A percentile compares a stretch with the other conserved stretches of the same genome.
These are phyloP conservation scores for Podaxis carcinomalis DNA, from an alignment of 768 basidiomycete genomes.

Conservation along the genomic window DNA sequence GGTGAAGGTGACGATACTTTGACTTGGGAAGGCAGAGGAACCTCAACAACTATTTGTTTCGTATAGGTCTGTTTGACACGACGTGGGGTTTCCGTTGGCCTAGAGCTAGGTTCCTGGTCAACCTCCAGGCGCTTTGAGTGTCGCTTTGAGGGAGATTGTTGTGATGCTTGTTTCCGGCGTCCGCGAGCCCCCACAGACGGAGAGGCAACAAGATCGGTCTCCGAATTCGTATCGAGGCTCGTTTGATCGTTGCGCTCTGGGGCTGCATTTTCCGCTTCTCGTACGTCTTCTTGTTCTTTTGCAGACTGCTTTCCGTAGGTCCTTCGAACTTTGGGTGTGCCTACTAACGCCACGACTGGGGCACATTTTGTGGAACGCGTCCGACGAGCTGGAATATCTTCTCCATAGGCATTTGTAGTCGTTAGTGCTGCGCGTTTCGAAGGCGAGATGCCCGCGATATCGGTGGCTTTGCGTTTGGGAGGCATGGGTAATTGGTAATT, in stretches of 20 bases:
- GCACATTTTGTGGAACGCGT: background rate
- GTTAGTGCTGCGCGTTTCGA: constrained; percentile 23
- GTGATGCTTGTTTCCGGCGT: background rate
- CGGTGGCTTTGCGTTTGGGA: constrained; percentile 41
- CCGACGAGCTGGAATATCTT: background rate
- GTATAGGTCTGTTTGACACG: background rate
- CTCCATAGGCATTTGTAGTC: background rate
- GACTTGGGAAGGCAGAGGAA: background rate
- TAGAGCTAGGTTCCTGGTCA: background rate
- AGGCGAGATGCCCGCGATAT: constrained; percentile 18
- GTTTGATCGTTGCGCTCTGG: background rate
- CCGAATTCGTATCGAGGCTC: background rate
- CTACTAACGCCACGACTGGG: background rate
- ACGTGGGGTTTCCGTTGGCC: background rate
- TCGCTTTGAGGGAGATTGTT: background rate
- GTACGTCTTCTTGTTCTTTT: background rate
- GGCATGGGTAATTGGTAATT: constrained; percentile 23
- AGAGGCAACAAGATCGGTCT: background rate
- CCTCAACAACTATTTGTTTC: constrained; percentile 5
- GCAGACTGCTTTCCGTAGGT: constrained; percentile 1
- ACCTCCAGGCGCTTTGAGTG: background rate
- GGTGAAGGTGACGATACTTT: background rate
- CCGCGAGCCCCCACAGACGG: background rate
- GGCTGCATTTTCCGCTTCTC: background rate
- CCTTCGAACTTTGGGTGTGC: background rate